Base-by-base conservation (phyloP, 163 green algal genomes). In the Volvox carteri region DNA sequence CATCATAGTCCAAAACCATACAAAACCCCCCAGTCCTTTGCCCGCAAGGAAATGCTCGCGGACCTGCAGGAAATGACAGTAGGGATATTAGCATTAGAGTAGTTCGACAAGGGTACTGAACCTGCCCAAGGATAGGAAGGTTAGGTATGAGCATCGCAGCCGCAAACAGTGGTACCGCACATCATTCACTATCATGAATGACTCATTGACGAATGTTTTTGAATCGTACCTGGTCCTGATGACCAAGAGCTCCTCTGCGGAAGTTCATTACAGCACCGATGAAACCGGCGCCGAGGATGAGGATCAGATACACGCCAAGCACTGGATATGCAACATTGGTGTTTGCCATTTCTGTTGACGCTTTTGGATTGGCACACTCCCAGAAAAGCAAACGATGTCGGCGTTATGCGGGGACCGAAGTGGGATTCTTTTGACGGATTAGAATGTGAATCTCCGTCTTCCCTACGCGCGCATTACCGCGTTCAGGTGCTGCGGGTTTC, bases 1-100 rank as follows among this genome's bases (percentile, higher is more conserved):
- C 41, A 92, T 86, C 92, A 95, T 95, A 16, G 86, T 92, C 81
- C 92, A 95, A 67, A 95, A 95, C 93, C 94, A 96, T 42, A 91
- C 89, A 56, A 94, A 83, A 0, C 62, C 77, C 19, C 78, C 88
- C 37, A 94, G 39, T 2, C 92, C 92, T 48, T 46, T 84, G 23
- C 87, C 88, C 2, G 92, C 88, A 7, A 93, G 85, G 77, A 92
- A 94, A 37, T 94, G 92, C 85, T 94, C 87, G 42, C 81, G 85
- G 25, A 93, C 85, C 87, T 92, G 88, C 62, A 48, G 42, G 54
- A n/a, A n/a, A n/a, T n/a, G n/a, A n/a, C n/a, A n/a, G n/a, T n/a
- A n/a, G n/a, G n/a, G n/a, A n/a, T n/a, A n/a, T n/a, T n/a, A n/a
- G n/a, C n/a, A n/a, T n/a, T n/a, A n/a, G n/a, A n/a, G n/a, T n/a